Evolutionary conservation across 257 asterid genomes (phyloP).

Genomic region (Coffea canephora): DNA sequence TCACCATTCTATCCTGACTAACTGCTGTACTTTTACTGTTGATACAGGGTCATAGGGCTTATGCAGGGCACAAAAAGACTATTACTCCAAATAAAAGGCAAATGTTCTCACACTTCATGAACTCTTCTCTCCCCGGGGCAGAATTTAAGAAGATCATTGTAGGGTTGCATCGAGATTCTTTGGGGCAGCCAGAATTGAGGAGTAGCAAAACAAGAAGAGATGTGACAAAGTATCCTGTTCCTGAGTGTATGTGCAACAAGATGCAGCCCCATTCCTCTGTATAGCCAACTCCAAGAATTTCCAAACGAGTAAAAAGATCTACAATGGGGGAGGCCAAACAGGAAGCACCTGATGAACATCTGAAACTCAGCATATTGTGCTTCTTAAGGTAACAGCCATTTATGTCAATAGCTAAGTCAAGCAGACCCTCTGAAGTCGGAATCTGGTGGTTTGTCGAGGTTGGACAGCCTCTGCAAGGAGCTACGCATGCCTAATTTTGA

Average conservation of each 20-base stretch:
- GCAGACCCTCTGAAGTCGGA: neutral
- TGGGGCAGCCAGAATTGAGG: constrained; percentile 85
- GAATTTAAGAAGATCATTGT: constrained; percentile 61
- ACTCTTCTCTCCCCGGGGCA: constrained; percentile 55
- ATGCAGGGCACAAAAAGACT: constrained; percentile 86
- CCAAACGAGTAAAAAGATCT: neutral
- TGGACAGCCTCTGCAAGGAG: neutral
- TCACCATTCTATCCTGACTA: neutral
- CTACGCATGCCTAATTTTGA: neutral
- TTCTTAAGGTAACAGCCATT: neutral
- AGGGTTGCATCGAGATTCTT: constrained; percentile 66
- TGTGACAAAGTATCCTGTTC: constrained; percentile 85
- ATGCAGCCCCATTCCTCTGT: constrained; percentile 25
- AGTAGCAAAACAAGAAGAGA: constrained; percentile 69
- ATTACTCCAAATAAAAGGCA: constrained; percentile 91
- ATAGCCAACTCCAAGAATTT: constrained; percentile 6
- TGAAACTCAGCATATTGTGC: neutral
- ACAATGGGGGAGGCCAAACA: neutral
- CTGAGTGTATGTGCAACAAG: constrained; percentile 88
- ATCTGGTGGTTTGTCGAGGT: neutral
- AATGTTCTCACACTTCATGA: constrained; percentile 71
- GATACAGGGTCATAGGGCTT: constrained; percentile 83
- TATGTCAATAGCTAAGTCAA: neutral
- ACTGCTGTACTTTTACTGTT: neutral
- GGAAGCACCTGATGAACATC: neutral